Base-by-base conservation (phyloP, 1,284 basidiomycete species). In the Ganoderma leucocontextum region DNA sequence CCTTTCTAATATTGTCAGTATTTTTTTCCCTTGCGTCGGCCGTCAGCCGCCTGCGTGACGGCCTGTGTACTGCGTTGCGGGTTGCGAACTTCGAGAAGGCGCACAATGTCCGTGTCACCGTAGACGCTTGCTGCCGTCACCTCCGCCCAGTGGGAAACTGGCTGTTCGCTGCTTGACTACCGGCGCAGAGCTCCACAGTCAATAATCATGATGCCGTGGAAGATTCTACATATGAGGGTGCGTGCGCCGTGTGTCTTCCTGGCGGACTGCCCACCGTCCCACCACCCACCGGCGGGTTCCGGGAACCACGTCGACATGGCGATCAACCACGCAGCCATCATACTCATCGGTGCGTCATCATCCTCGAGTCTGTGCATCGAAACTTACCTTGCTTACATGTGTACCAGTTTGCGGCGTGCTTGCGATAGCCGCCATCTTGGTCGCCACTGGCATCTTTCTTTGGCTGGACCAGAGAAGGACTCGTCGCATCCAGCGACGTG, bases 241-340 rank as follows among this genome's bases (percentile, higher is more conserved):
- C 7, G 29, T 35, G 52, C 6, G 29, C 15, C 52, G 47, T 49
- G 47, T 49, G 47, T 22, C 22, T 49, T 49, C 47, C 22, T 55
- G 52, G 52, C 33, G 52, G 52, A 55, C 52, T 33, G 13, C 33
- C 29, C 52, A 33, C 25, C 33, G 33, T 55, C 33, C 52, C 52
- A 55, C 52, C 52, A 55, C 29, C 52, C 33, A 35, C 29, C 52
- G 29, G 52, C 52, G 52, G 52, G 52, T 55, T 35, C 47, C 47
- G 47, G 47, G 47, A 25, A 49, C 47, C 22, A 49, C 47, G 47
- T 29, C 52, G 52, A 55, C 52, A 55, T 55, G 52, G 52, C 29
- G 29, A 55, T 55, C 52, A 35, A 55, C 33, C 13, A 3, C 15
- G 29, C 52, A 19, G 52, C 52, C 29, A 35, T 55, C 33, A 35